Evolutionary conservation across 371 early-diverging fungal species (phyloP).

Genomic region (Mortierella sp.): DNA sequence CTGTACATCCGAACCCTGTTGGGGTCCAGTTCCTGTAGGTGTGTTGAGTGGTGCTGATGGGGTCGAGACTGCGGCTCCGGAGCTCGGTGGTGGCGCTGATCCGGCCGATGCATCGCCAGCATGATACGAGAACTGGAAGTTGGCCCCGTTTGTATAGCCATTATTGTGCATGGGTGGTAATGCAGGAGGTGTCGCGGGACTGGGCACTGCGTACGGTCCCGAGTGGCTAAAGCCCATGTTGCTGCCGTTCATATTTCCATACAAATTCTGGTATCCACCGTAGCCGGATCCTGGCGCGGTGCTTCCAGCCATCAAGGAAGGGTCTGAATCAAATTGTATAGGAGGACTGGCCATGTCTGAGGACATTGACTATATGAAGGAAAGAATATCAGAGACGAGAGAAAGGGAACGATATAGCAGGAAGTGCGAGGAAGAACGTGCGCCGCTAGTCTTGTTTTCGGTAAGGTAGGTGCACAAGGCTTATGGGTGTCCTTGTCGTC

Average conservation of each 20-base stretch:
- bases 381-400: conserved; percentile 1
- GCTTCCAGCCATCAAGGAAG: conserved; percentile 26
- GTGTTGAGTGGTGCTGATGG: conserved; percentile 25
- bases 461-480: too few species aligned
- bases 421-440: background rate
- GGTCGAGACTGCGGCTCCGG: conserved; percentile 14
- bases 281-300: conserved; percentile 34
- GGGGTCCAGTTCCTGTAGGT: conserved; percentile 14
- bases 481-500: too few species aligned
- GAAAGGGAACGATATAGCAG: background rate
- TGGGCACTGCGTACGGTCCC: conserved; percentile 25
- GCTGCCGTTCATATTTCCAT: conserved; percentile 27
- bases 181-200: conserved; percentile 38
- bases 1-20: conserved; percentile 24
- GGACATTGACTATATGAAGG: conserved; percentile 19
- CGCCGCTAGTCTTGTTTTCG: too few species aligned
- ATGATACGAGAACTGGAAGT: conserved; percentile 43
- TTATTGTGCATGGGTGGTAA: conserved; percentile 44
- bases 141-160: conserved; percentile 13
- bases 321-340: conserved; percentile 42
- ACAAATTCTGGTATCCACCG: conserved; percentile 33
- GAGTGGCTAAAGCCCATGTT: conserved; percentile 41
- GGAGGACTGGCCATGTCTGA: conserved; percentile 50
- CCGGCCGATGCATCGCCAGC: conserved; percentile 15
- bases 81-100: conserved; percentile 17